Base-by-base conservation (phyloP, 805 yeast species). In the Wickerhamomyces hampshirensis region DNA sequence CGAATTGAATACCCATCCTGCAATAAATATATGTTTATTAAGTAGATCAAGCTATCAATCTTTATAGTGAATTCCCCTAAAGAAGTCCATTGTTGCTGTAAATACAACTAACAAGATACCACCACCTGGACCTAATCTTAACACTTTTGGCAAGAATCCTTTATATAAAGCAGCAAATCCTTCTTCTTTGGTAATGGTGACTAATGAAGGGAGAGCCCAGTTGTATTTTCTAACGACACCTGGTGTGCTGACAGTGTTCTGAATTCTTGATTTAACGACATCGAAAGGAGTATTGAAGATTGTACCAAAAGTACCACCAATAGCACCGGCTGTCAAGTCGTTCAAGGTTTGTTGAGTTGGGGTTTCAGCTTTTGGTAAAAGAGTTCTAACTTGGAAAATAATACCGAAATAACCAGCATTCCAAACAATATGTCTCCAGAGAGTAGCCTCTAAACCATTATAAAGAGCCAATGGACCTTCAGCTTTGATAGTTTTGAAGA, bases 101-200 rank as follows among this genome's bases (percentile, higher is more conserved):
- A 88, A 93, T n/a, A 93, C 98, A 33, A 93, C 98, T 60, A 93
- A 73, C 56, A 93, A 69, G 50, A 93, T 88, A 70, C 99, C 99
- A 62, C 99, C 99, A 57, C 99, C 99, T 43, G 99, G 98, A 32
- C 98, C 98, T 49, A 93, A 73, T 75, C 99, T 81, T 58, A 93
- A 71, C 10, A 93, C 97, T 71, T 93, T 93, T 50, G 99, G 99
- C 46, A 89, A 59, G 75, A 93, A 91, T 28, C 98, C 98, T 68
- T 89, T 91, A 66, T 89, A 91, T 40, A 93, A 73, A 6, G 98
- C 96, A 33, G 66, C 69, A 52, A 87, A 75, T 21, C 99, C 98
- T 71, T 93, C 99, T 65, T 91, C 98, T 59, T 69, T 77, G 53
- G 79, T 77, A 17, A 93, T 85, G 14, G 79, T 71, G 29, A 70